Evolutionary conservation across 2,329 filamentous ascomycete genomes (phyloP).

Genomic region (Cladophialophora immunda): DNA sequence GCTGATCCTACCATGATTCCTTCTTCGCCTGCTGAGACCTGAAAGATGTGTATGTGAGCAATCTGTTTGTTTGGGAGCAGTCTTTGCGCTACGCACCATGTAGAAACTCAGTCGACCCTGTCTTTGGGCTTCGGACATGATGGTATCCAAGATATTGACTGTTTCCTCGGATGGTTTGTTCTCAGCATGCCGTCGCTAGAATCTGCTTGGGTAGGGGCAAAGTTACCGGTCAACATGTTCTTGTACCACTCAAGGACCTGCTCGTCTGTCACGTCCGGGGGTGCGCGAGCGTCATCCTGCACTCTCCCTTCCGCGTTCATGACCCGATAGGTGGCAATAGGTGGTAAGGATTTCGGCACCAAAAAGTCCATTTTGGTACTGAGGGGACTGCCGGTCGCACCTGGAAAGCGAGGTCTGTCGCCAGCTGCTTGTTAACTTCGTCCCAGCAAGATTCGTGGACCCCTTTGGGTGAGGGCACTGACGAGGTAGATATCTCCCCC

Average conservation of each 20-base stretch:
- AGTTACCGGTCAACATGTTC: conserved; percentile 62
- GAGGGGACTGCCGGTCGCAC: conserved; percentile 91
- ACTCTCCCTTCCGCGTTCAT: conserved; percentile 87
- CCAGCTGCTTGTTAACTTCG: neutral
- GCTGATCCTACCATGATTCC: conserved; percentile 90
- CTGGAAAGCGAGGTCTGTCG: conserved; percentile 69
- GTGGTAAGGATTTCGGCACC: conserved; percentile 72
- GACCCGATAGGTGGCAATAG: conserved; percentile 88
- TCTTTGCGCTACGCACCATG: conserved; percentile 68
- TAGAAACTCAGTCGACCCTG: conserved; percentile 96
- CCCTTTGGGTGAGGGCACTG: neutral
- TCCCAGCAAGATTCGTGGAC: neutral
- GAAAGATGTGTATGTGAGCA: neutral
- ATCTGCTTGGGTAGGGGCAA: neutral
- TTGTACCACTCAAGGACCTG: conserved; percentile 69
- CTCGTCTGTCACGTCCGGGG: conserved; percentile 56
- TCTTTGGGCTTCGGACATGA: conserved; percentile 97
- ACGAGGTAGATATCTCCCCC: conserved; percentile 26
- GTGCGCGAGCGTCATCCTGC: conserved; percentile 65
- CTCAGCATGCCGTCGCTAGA: conserved; percentile 36
- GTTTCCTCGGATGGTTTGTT: conserved; percentile 30
- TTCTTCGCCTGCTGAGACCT: conserved; percentile 81
- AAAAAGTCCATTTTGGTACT: conserved; percentile 80
- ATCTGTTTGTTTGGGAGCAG: neutral
- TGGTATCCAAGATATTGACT: conserved; percentile 88